Evolutionary conservation across 371 early-diverging fungal species (phyloP).

Genomic region (Apophysomyces elegans): DNA sequence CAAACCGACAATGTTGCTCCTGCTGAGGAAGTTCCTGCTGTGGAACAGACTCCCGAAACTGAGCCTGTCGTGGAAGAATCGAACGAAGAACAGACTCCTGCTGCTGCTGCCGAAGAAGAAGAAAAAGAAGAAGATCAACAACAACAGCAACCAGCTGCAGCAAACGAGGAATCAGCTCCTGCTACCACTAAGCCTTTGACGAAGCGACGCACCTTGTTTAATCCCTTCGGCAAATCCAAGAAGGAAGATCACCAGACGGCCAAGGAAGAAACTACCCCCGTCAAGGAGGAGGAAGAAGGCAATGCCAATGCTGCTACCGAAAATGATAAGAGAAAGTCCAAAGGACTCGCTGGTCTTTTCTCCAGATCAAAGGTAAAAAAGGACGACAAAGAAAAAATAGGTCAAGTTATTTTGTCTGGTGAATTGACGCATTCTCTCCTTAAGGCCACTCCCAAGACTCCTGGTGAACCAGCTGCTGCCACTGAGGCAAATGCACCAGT

Average conservation of each 20-base stretch:
- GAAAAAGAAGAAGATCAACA: no score
- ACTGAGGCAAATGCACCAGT: constrained; percentile 9
- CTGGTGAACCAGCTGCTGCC: constrained; percentile 10
- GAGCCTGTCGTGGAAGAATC: constrained; percentile 1
- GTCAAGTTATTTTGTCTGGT: no score
- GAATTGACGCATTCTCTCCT: not conserved
- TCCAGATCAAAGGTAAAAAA: constrained; percentile 13
- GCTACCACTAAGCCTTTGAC: constrained; percentile 19
- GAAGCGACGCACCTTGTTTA: constrained; percentile 36
- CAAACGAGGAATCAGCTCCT: not conserved
- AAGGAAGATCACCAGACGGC: constrained; percentile 12
- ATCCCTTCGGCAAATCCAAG: constrained; percentile 35
- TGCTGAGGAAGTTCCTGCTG: not conserved
- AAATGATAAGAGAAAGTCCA: constrained; percentile 27
- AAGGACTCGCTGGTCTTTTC: constrained; percentile 20
- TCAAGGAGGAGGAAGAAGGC: constrained; percentile 11
- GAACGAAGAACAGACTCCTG: not conserved
- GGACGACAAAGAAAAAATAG: not conserved
- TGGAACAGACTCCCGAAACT: not conserved
- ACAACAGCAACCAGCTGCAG: not conserved
- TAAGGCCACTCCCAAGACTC: constrained; percentile 11
- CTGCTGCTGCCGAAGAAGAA: constrained; percentile 7
- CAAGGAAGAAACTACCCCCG: constrained; percentile 15
- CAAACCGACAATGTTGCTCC: not conserved
- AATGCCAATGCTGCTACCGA: constrained; percentile 5